phyloP scores from a whole-genome alignment of 352 stramenopile genomes.

The Phytophthora foliorum region DNA sequence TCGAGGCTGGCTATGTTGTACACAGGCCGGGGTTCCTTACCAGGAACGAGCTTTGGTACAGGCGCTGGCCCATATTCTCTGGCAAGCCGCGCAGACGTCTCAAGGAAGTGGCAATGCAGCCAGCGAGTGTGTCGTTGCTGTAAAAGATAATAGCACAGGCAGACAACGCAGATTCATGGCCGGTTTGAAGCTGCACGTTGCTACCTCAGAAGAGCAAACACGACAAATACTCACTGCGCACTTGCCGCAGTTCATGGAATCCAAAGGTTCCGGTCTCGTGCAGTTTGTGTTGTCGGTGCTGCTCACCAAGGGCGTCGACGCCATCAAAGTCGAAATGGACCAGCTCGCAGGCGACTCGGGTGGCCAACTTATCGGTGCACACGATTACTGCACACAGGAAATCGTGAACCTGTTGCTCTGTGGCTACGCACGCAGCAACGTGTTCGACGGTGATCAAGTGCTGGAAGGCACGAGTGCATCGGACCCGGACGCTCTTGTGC shows the following conservation, averaged over 20 bases:
- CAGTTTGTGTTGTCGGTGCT: constrained; percentile 78
- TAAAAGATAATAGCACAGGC: constrained; percentile 34
- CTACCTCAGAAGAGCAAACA: constrained; percentile 45
- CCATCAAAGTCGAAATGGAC: constrained; percentile 90
- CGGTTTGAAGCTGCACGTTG: constrained; percentile 45
- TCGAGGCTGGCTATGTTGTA: neutral
- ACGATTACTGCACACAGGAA: constrained; percentile 95
- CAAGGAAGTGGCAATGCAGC: neutral
- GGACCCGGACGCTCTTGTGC: constrained; percentile 68
- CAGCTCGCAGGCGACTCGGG: constrained; percentile 55
- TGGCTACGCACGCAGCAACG: constrained; percentile 93
- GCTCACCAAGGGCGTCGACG: constrained; percentile 65
- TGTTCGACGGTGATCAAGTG: constrained; percentile 93
- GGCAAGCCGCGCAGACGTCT: constrained; percentile 57
- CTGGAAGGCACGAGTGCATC: constrained; percentile 68
- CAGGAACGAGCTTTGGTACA: constrained; percentile 56
- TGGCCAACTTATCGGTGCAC: constrained; percentile 80
- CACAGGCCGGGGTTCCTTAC: constrained; percentile 49
- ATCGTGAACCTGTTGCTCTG: constrained; percentile 97
- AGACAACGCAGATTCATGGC: constrained; percentile 55
- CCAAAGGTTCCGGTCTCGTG: constrained; percentile 74
- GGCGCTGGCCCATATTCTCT: constrained; percentile 74
- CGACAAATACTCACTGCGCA: constrained; percentile 43
- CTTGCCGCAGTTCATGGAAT: constrained; percentile 58
- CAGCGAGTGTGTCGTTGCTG: constrained; percentile 45